Percentiles rank a stretch among this genome's conserved stretches.
phyloP scores from a whole-genome alignment of 2,329 filamentous ascomycete genomes.

The Alternaria angustiovoidea region DNA sequence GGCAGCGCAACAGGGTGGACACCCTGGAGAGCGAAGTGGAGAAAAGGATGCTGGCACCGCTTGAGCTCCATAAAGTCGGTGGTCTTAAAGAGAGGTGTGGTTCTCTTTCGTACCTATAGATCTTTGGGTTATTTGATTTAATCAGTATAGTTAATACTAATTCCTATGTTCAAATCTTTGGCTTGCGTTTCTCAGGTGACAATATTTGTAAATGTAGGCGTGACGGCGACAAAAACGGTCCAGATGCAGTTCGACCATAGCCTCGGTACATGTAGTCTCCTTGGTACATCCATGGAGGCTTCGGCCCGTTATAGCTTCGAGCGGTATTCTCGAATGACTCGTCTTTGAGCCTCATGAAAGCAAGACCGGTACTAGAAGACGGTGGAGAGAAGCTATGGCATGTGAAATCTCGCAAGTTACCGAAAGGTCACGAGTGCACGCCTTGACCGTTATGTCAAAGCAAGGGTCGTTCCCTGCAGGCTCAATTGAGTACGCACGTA shows the following conservation, averaged over 20 bases:
- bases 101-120: not conserved
- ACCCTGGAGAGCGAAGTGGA: constrained; percentile 27
- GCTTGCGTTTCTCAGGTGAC: not conserved
- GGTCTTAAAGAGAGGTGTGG: not conserved
- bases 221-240: not conserved
- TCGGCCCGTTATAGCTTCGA: not conserved
- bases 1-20: constrained; percentile 26
- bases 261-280: not conserved
- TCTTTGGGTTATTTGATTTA: constrained; percentile 2
- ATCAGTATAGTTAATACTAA: not conserved
- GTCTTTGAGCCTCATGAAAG: not conserved
- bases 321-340: not conserved
- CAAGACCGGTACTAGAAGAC: not conserved
- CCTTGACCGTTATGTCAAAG: not conserved
- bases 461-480: not conserved
- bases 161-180: not conserved
- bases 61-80: not conserved
- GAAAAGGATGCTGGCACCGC: constrained; percentile 23
- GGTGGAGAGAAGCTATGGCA: not conserved
- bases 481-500: not conserved
- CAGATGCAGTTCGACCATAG: not conserved
- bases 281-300: not conserved
- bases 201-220: not conserved
- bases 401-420: not conserved
- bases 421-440: not conserved